Evolutionary conservation across 805 yeast species (phyloP).

Genomic region (Pichia manshurica): DNA sequence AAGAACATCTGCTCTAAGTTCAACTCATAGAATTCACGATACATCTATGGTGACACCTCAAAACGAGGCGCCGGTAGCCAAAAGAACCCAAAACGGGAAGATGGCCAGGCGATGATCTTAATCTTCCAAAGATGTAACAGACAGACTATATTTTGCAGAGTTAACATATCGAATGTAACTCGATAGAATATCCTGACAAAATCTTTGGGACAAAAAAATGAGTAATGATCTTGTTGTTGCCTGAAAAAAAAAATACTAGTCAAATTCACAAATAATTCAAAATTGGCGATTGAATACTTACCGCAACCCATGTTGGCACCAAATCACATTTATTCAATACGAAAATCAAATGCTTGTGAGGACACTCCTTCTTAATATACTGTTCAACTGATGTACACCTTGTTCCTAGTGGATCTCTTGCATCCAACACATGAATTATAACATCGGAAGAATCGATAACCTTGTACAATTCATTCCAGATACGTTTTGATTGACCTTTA

Average conservation of each 20-base stretch:
- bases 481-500: conserved; percentile 96
- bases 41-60: conserved; percentile 37
- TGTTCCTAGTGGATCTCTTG: conserved; percentile 96
- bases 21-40: conserved; percentile 78
- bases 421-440: conserved; percentile 92
- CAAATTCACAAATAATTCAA: conserved; percentile 10
- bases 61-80: conserved; percentile 31
- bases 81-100: conserved; percentile 43
- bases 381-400: conserved; percentile 91
- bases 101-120: conserved; percentile 49
- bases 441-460: conserved; percentile 98
- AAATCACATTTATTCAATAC: conserved; percentile 96
- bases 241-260: conserved; percentile 6
- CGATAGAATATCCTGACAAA: conserved; percentile 67
- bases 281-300: conserved; percentile 75
- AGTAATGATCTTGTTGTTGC: conserved; percentile 1
- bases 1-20: conserved; percentile 33
- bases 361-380: conserved; percentile 86
- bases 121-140: conserved; percentile 99
- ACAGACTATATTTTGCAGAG: conserved; percentile 46
- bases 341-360: conserved; percentile 92
- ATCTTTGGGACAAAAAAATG: conserved; percentile 55
- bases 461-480: conserved; percentile 96
- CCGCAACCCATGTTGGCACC: conserved; percentile 99
- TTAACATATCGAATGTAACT: conserved; percentile 11